A percentile compares a stretch with the other conserved stretches of the same genome.
Conservation (phyloP, 2,329 filamentous ascomycete species). For the Drechslerella coelobrocha region DNA sequence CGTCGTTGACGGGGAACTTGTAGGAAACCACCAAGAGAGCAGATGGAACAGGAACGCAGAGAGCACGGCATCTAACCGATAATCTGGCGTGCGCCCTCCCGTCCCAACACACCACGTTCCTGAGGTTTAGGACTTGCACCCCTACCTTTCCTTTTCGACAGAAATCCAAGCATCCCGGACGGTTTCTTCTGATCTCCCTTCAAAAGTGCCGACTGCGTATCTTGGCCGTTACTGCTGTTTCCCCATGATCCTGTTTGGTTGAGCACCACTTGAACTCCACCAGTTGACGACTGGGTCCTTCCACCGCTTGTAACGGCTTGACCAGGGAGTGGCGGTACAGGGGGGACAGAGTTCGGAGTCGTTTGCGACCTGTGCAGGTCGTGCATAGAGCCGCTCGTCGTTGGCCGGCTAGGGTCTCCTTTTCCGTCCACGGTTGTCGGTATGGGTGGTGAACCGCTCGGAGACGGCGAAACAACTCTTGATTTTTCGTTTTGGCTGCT, state of each 20-base stretch:
- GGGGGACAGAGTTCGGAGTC: conserved; percentile 56
- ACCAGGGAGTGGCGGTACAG: conserved; percentile 65
- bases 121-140: conserved; percentile 93
- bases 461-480: conserved; percentile 53
- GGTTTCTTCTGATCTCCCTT: conserved; percentile 65
- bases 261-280: conserved; percentile 88
- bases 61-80: conserved; percentile 65
- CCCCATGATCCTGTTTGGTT: conserved; percentile 91
- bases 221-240: conserved; percentile 81
- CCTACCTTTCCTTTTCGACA: conserved; percentile 85
- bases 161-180: conserved; percentile 88
- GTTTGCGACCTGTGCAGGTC: conserved; percentile 54
- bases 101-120: conserved; percentile 89
- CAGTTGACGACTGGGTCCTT: conserved; percentile 58
- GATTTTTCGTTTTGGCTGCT: conserved; percentile 52
- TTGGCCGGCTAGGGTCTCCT: conserved; percentile 56
- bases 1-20: conserved; percentile 22
- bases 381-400: conserved; percentile 51
- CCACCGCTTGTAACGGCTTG: conserved; percentile 68
- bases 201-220: conserved; percentile 53
- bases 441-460: conserved; percentile 52
- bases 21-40: conserved; percentile 42
- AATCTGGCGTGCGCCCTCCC: conserved; percentile 87
- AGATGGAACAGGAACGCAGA: conserved; percentile 20
- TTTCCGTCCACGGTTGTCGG: conserved; percentile 54